Base-by-base conservation (phyloP, 345 rosid species). In the Durio zibethinus region DNA sequence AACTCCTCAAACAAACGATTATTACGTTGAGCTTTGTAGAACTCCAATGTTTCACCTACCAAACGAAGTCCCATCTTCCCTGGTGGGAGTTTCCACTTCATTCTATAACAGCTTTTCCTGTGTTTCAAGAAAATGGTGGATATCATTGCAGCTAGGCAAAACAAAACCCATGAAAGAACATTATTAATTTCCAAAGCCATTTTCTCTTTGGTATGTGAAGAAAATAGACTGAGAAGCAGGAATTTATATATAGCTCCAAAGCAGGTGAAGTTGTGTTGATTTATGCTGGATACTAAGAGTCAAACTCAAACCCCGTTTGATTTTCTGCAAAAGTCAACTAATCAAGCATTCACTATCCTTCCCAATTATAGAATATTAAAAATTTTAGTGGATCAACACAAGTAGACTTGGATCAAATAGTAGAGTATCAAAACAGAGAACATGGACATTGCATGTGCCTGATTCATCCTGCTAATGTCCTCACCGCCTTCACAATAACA, bases 21-120 rank as follows among this genome's bases (percentile, higher is more conserved):
- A 35, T 74, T 79, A 14, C 82, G 86, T 63, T 90, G 97, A 18
- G 97, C 90, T 83, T 80, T 86, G 85, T 82, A 87, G 77, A 92
- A 92, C 48, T 88, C 88, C 81, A 88, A 78, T 25, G 97, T 92
- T 82, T 90, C 97, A 0, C 97, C 97, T 1, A 90, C 75, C 88
- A 87, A 86, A 8, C 94, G 97, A 48, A 88, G 73, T 31, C 94
- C 92, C 90, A 90, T 80, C 31, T 87, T 77, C 12, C 94, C 93
- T 10, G 92, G 94, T 36, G 93, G 94, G 20, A 90, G 93, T 60
- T 81, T 85, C 68, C 40, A 81, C 79, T 79, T 81, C 14, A 27
- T 57, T 29, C 64, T 77, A 53, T 0, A 23, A 21, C 43, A 29
- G 29, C 69, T 72, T 69, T 79, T 81, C 82, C 70, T 83, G 76